Percentiles rank a stretch among this genome's conserved stretches.
Conservation (phyloP, 2,329 filamentous ascomycete genomes). For the Fusarium lyarnte region DNA sequence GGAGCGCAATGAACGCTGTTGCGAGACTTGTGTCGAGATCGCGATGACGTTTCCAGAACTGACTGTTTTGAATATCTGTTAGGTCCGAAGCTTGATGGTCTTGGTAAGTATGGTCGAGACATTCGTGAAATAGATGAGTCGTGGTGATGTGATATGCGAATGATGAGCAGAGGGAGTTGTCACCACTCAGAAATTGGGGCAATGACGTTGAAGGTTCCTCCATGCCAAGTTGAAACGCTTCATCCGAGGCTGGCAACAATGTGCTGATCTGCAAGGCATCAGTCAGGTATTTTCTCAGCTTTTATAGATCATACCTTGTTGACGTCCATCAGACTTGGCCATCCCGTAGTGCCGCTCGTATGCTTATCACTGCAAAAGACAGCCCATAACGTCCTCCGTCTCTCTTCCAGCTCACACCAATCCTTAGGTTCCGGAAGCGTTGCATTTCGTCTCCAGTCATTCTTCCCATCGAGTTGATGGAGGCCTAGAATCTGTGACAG, state of each 20-base stretch:
- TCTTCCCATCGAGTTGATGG: constrained; percentile 73
- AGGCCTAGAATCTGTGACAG: constrained; percentile 83
- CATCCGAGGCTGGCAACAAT: constrained; percentile 77
- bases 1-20: constrained; percentile 77
- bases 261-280: constrained; percentile 67
- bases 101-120: constrained; percentile 74
- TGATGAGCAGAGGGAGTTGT: constrained; percentile 62
- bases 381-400: constrained; percentile 83
- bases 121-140: constrained; percentile 79
- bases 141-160: constrained; percentile 77
- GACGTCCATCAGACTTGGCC: constrained; percentile 83
- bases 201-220: constrained; percentile 70
- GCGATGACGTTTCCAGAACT: constrained; percentile 85
- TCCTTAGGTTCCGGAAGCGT: constrained; percentile 77
- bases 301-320: constrained; percentile 54
- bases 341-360: constrained; percentile 84
- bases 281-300: background rate
- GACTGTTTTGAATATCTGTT: constrained; percentile 38
- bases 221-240: constrained; percentile 73
- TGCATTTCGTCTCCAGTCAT: constrained; percentile 70
- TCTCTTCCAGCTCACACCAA: constrained; percentile 78
- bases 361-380: constrained; percentile 82
- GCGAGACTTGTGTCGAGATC: constrained; percentile 79
- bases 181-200: constrained; percentile 66
- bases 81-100: constrained; percentile 72